Evolutionary conservation across 2,329 filamentous ascomycete genomes (phyloP).

Genomic region (Alternaria sp.): DNA sequence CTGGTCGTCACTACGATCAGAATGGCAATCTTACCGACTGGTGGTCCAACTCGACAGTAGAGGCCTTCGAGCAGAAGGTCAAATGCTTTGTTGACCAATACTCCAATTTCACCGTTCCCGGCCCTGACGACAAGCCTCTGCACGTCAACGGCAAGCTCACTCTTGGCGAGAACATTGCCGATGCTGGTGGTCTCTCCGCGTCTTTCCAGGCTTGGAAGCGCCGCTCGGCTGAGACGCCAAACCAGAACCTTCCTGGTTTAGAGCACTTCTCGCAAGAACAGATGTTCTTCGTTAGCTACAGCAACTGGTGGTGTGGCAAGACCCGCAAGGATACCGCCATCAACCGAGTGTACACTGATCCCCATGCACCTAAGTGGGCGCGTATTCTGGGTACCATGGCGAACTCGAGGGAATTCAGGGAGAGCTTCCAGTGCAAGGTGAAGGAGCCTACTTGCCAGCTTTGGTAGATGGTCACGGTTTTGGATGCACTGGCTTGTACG

Average conservation of each 20-base stretch:
- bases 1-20: slow-evolving; percentile 69
- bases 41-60: slow-evolving; percentile 68
- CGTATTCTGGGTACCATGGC: slow-evolving; percentile 67
- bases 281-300: slow-evolving; percentile 72
- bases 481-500: no score
- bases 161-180: slow-evolving; percentile 74
- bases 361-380: slow-evolving; percentile 69
- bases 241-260: slow-evolving; percentile 60
- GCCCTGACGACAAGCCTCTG: slow-evolving; percentile 62
- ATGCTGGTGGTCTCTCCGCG: slow-evolving; percentile 70
- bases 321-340: slow-evolving; percentile 64
- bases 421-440: slow-evolving; percentile 69
- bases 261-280: slow-evolving; percentile 70
- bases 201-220: slow-evolving; percentile 71
- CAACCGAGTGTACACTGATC: slow-evolving; percentile 65
- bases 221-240: slow-evolving; percentile 59
- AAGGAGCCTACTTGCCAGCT: slow-evolving; percentile 73
- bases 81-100: slow-evolving; percentile 75
- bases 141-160: slow-evolving; percentile 70
- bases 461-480: slow-evolving; percentile 58
- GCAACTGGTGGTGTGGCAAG: slow-evolving; percentile 72
- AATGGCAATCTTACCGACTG: slow-evolving; percentile 70
- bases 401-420: slow-evolving; percentile 71
- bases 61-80: slow-evolving; percentile 64
- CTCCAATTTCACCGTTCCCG: slow-evolving; percentile 64